Base-by-base conservation (phyloP, 2,329 filamentous ascomycete species). In the Aspergillus sp. region DNA sequence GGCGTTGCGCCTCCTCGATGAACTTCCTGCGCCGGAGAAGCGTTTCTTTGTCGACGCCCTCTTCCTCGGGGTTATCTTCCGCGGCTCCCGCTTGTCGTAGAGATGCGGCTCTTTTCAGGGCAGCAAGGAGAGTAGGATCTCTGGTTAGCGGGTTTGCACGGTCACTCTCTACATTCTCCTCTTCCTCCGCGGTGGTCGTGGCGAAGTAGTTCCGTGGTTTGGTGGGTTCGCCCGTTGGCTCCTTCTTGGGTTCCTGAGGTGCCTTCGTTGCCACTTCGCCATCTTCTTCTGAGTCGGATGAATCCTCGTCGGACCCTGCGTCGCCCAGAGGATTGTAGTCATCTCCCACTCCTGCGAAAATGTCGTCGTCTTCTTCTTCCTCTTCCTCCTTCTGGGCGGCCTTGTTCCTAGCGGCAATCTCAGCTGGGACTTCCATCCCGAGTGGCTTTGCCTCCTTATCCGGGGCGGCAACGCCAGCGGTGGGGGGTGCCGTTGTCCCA, bases 51-150 rank as follows among this genome's bases (percentile, higher is more conserved):
- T 84, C 84, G 5, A 77, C 75, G 58, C 81, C 80, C 61, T 81
- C 77, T 19, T 72, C 73, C 6, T 74, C 64, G 12, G 59, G 65
- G 4, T 55, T 63, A 7, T 54, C 80, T 59, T 82, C 77, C 12
- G 70, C 73, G 5, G 79, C 73, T 82, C 19, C 40, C 4, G 78
- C 48, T 51, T 73, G 70, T 34, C 74, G 72, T 54, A 91, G 80
- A 9, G 85, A 79, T 17, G 89, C 89, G 9, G 93, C 93, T 73
- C 92, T 92, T 75, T 92, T 91, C 67, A 99, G 83, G 0, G 91
- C 91, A 3, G 91, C 91, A 62, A 92, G 82, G 61, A 96, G 88
- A 2, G 89, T 85, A 2, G 91, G 89, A 67, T 97, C 91, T 24
- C 82, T 83, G 67, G 88, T 83, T 4, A 82, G 69, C 4, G 77